Evolutionary conservation across 2,329 filamentous ascomycete genomes (phyloP), one percentile per base, ranked within the genome.

Genomic region (Calycina herbarum): DNA sequence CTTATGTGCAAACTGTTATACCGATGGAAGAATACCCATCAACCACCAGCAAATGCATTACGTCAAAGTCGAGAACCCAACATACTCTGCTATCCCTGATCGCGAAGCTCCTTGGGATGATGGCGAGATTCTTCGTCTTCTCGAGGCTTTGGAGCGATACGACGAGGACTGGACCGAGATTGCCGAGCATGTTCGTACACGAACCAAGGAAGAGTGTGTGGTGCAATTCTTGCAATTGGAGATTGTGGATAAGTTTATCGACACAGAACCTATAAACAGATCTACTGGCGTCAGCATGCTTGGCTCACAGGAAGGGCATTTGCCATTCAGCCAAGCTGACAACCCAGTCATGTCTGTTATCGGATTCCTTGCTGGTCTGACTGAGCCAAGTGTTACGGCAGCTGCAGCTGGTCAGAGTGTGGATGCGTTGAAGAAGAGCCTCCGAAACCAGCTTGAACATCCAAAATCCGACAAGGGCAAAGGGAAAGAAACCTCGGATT

Each of bases 311-410:
- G 86, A 90, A 66, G 94, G 94, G 8, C 89, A 93, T 68, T 84
- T 97, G 57, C 95, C 95, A 0, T 95, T 98, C 77, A 94, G 87
- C 76, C 92, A 96, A 76, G 89, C 91, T 15, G 95, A 99, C 74
- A 99, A 98, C 78, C 94, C 96, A 0, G 92, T 99, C 69, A 90
- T 99, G 86, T 97, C 94, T 24, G 95, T 98, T 2, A 92, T 99
- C 72, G 91, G 92, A 63, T 99, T 97, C 82, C 83, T 99, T 11
- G 94, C 94, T 59, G 92, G 93, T 69, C 86, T 99, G 66, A 92
- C 94, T 1, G 94, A 97, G 70, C 94, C 95, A 1, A 89, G 89
- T 57, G 93, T 94, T 69, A 94, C 95, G 2, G 94, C 95, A 0
- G 94, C 93, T 0, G 94, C 95, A 0, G 94, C 94, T 8, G 93